These are phyloP conservation scores for Rhizophagus sp. DNA, from an alignment of 192 early-diverging fungal species.

Conservation along the genomic window DNA sequence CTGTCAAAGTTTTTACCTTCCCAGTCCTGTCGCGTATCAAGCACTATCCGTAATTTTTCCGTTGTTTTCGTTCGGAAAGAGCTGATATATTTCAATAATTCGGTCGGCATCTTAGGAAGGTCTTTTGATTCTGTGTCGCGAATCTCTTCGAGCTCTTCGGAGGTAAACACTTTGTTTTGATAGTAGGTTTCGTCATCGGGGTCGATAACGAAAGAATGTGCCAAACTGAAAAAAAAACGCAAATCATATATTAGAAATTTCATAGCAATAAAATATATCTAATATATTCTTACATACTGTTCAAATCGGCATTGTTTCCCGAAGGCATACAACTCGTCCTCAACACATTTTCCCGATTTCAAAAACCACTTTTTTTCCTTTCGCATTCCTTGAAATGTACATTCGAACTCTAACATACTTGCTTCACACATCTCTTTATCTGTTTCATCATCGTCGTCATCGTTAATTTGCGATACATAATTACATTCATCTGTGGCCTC, in stretches of 20 bases:
- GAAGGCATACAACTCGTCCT: constrained; percentile 33
- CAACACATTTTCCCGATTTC: constrained; percentile 28
- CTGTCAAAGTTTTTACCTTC: constrained; percentile 7
- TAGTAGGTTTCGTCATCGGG: not conserved
- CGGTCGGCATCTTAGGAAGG: not conserved
- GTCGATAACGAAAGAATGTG: constrained; percentile 33
- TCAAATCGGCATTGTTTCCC: constrained; percentile 27
- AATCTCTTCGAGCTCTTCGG: constrained; percentile 15
- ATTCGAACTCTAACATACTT: not conserved
- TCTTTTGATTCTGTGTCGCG: not conserved
- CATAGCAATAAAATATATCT: constrained; percentile 8
- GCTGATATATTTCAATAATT: constrained; percentile 12
- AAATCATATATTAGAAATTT: constrained; percentile 4
- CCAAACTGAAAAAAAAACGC: constrained; percentile 7
- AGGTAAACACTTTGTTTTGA: constrained; percentile 2
- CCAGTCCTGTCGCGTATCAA: constrained; percentile 7
- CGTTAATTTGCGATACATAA: not conserved
- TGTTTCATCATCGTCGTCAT: not conserved
- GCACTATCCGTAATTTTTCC: not conserved
- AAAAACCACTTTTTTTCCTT: constrained; percentile 31
- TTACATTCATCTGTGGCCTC: not conserved
- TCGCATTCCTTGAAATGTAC: not conserved
- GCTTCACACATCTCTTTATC: not conserved
- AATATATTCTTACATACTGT: constrained; percentile 19
- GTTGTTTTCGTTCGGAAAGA: constrained; percentile 19